Conservation (phyloP, 225 moss, liverwort and hornwort species). For the Anthoceros angustus region DNA sequence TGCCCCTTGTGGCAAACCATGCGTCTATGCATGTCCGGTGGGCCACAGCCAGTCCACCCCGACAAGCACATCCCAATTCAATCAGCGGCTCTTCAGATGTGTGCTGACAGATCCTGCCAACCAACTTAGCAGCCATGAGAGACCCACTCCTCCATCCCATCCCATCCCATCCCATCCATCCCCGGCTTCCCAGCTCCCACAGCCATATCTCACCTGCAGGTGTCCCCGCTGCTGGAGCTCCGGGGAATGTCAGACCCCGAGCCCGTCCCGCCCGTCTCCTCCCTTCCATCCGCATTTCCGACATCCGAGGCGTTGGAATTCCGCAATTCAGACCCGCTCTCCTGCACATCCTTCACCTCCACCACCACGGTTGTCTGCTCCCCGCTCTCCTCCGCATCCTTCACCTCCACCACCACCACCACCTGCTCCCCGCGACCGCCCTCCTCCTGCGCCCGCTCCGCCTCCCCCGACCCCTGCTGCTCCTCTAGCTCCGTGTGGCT, state of each 20-base stretch:
- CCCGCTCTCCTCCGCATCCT: too few species aligned
- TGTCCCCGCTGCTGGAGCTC: not conserved
- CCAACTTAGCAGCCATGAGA: not conserved
- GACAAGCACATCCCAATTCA: conserved; percentile 73
- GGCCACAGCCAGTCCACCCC: conserved; percentile 82
- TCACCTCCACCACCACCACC: too few species aligned
- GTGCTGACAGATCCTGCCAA: conserved; percentile 74
- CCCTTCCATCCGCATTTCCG: not conserved
- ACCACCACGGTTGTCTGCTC: not conserved
- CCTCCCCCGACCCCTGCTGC: too few species aligned
- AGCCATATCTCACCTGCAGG: not conserved
- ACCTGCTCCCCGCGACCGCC: too few species aligned
- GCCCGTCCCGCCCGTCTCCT: not conserved
- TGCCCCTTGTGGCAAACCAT: conserved; percentile 91
- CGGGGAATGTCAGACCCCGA: not conserved
- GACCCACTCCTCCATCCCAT: too few species aligned
- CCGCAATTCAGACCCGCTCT: not conserved
- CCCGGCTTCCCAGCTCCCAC: too few species aligned
- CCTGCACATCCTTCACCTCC: not conserved
- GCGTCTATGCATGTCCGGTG: conserved; percentile 70
- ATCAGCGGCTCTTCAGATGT: conserved; percentile 59
- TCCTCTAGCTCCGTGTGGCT: not conserved
- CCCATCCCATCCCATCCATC: too few species aligned
- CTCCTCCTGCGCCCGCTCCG: too few species aligned
- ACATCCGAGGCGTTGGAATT: not conserved